Percentiles rank a stretch among this genome's conserved stretches.
These are phyloP conservation scores for Geosiphon pyriformis DNA, from an alignment of 192 early-diverging fungal genomes.

Conservation along the genomic window DNA sequence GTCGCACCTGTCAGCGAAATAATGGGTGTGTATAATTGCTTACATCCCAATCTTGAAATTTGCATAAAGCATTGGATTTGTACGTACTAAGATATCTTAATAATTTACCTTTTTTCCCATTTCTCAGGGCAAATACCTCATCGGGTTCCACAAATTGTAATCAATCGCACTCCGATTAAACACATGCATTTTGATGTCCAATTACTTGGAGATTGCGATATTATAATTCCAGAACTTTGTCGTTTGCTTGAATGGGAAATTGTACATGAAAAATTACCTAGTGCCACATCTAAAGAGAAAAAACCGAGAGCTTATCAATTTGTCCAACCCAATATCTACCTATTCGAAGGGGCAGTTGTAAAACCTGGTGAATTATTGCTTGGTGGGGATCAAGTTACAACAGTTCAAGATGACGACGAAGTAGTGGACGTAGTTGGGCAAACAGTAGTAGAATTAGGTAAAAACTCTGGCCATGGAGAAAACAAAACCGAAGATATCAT, in stretches of 20 bases:
- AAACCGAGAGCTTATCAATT: conserved; percentile 26
- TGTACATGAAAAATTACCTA: conserved; percentile 56
- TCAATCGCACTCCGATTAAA: conserved; percentile 83
- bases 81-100: no score
- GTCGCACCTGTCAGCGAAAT: conserved; percentile 92
- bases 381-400: background rate
- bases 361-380: conserved; percentile 11
- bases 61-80: no score
- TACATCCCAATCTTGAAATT: background rate
- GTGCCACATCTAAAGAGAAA: conserved; percentile 34
- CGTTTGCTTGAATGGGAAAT: conserved; percentile 72
- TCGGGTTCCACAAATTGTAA: conserved; percentile 80
- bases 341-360: conserved; percentile 46
- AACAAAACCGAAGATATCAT: no score
- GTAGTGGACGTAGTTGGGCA: background rate
- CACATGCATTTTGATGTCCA: conserved; percentile 90
- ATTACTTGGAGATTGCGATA: conserved; percentile 79
- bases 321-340: conserved; percentile 36
- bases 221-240: conserved; percentile 75
- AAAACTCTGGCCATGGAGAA: background rate
- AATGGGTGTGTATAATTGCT: conserved; percentile 47
- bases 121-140: conserved; percentile 67
- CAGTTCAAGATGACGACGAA: background rate
- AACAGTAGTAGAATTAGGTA: background rate
- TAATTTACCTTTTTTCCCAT: no score